Percentiles rank a stretch among this genome's conserved stretches.
These are phyloP conservation scores for Nicotiana undulata DNA, from an alignment of 257 asterid species.

Conservation along the genomic window DNA sequence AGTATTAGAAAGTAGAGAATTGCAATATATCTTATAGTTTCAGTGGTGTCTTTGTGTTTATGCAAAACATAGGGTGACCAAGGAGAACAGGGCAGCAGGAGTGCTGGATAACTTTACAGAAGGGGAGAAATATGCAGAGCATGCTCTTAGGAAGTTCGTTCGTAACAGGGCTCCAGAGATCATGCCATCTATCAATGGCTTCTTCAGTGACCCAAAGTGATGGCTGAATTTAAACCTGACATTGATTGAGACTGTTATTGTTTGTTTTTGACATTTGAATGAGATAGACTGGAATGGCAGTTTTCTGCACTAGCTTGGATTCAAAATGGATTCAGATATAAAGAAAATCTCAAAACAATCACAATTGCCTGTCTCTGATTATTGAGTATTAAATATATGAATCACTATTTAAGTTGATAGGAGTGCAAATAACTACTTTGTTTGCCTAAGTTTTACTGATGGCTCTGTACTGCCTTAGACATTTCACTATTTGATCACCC, in stretches of 20 bases:
- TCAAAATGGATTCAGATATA: background rate
- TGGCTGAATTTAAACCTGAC: background rate
- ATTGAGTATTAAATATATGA: background rate
- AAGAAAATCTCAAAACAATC: conserved; percentile 3
- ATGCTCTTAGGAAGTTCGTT: conserved; percentile 60
- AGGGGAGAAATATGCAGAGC: conserved; percentile 66
- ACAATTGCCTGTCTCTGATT: background rate
- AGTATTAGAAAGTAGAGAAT: background rate
- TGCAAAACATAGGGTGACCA: conserved; percentile 46
- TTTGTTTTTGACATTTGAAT: background rate
- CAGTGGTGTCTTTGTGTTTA: background rate
- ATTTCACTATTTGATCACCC: too few species aligned
- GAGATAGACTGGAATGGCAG: background rate
- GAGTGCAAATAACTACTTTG: background rate
- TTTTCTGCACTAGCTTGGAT: conserved; percentile 14
- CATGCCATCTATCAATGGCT: conserved; percentile 64
- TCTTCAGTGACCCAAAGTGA: conserved; percentile 52
- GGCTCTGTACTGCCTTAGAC: background rate
- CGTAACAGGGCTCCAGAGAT: conserved; percentile 59
- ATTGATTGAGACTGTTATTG: background rate
- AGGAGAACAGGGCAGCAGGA: conserved; percentile 82
- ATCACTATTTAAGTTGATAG: background rate
- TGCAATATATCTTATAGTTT: background rate
- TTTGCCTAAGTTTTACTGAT: background rate
- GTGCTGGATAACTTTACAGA: conserved; percentile 62